Evolutionary conservation across 768 basidiomycete genomes (phyloP).

Genomic region (Leccinum ochraceum): DNA sequence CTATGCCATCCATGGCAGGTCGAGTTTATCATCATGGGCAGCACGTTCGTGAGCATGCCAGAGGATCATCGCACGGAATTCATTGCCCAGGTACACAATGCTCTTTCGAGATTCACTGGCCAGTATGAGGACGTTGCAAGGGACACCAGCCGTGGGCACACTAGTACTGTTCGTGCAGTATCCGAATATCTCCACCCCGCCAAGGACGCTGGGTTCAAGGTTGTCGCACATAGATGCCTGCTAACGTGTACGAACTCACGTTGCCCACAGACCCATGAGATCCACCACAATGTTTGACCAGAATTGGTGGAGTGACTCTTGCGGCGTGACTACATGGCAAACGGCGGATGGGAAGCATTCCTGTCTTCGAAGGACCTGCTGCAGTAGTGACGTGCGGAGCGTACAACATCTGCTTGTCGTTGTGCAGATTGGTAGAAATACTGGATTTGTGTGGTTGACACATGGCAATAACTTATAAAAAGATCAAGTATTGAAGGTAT

Average conservation of each 20-base stretch:
- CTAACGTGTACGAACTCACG: constrained; percentile 1
- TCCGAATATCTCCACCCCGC: constrained; percentile 96
- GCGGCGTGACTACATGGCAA: constrained; percentile 92
- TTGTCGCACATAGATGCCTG: constrained; percentile 99
- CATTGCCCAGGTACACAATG: constrained; percentile 94
- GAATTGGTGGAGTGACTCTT: constrained; percentile 89
- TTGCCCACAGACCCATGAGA: constrained; percentile 83
- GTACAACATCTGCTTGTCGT: no score
- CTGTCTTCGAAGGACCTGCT: constrained; percentile 91
- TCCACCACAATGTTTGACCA: constrained; percentile 95
- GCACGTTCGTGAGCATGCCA: constrained; percentile 99
- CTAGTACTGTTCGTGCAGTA: constrained; percentile 80
- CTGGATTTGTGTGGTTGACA: no score
- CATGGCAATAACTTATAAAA: no score
- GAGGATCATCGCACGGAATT: constrained; percentile 94
- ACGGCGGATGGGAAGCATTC: constrained; percentile 99
- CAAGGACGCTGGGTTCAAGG: constrained; percentile 99
- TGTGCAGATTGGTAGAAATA: no score
- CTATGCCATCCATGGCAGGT: constrained; percentile 45
- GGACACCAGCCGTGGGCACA: constrained; percentile 98
- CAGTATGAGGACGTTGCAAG: constrained; percentile 97
- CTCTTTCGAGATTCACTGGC: constrained; percentile 92
- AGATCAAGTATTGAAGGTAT: no score
- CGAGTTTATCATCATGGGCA: constrained; percentile 95
- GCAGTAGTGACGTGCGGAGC: no score